Base-by-base conservation (phyloP, 108 stramenopile species). In the Cyclotella atomus region DNA sequence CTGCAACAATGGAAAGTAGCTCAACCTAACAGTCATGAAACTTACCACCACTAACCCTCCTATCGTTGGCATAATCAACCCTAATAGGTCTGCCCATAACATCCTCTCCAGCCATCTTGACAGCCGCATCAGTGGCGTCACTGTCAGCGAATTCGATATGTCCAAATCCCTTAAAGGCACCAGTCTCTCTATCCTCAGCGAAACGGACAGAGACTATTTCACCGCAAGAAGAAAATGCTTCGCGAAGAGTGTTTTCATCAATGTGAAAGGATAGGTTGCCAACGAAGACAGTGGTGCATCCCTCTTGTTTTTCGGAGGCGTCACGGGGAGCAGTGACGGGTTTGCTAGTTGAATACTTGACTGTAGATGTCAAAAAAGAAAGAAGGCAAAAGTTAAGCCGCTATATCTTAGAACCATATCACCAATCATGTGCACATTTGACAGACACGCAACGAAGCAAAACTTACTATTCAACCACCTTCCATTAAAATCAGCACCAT, bases 121-220 rank as follows among this genome's bases (percentile, higher is more conserved):
- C 89, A 9, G 98, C 99, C 24, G 71, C 84, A 66, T 95, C 95
- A 15, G 96, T 95, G 32, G 84, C 77, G 44, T 96, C 91, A 9
- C 88, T 95, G 15, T 92, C 88, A 34, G 45, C 87, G 70, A 98
- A 99, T 61, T 97, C 95, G 54, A 98, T 90, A 83, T 97, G 96
- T 12, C 96, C 97, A 71, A 93, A 97, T 59, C 99, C 99, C 77
- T 96, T 94, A 91, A 99, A 99, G 25, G 97, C 92, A 9, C 97
- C 97, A 65, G 94, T 96, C 71, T 99, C 99, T 30, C 95, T 73
- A 76, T 98, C 97, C 64, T 90, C 94, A 6, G 97, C 96, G 70
- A 98, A 98, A 49, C 99, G 91, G 50, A 99, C 83, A 30, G 76
- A 63, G 12, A 78, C 68, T 68, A 99, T 96, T 29, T 90, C 91